Evolutionary conservation across 805 yeast species (phyloP).

Genomic region (Candida awuae): DNA sequence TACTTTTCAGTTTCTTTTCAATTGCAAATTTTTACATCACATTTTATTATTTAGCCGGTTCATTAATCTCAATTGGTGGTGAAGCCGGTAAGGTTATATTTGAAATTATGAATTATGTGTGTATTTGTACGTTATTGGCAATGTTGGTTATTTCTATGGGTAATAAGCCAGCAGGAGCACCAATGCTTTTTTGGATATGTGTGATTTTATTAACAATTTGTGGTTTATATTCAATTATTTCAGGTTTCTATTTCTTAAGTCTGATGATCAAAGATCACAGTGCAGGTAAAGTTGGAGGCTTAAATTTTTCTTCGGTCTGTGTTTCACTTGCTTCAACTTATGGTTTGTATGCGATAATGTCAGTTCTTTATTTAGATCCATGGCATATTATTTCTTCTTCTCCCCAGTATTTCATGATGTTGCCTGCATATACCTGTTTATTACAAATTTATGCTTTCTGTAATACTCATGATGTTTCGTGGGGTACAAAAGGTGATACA

Average conservation of each 20-base stretch:
- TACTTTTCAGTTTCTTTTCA: slow-evolving; percentile 86
- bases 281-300: slow-evolving; percentile 33
- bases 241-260: slow-evolving; percentile 75
- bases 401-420: slow-evolving; percentile 75
- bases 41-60: slow-evolving; percentile 87
- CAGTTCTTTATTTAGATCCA: slow-evolving; percentile 83
- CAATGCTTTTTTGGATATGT: slow-evolving; percentile 61
- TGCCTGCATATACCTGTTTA: slow-evolving; percentile 89
- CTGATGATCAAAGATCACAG: slow-evolving; percentile 38
- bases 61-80: slow-evolving; percentile 55
- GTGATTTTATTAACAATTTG: slow-evolving; percentile 70
- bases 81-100: slow-evolving; percentile 79
- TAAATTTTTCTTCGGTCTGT: slow-evolving; percentile 64
- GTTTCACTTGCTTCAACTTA: slow-evolving; percentile 85
- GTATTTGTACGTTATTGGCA: slow-evolving; percentile 76
- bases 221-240: slow-evolving; percentile 70
- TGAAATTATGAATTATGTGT: slow-evolving; percentile 76
- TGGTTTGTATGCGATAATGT: slow-evolving; percentile 78
- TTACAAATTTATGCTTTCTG: slow-evolving; percentile 95
- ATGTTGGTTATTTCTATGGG: slow-evolving; percentile 92
- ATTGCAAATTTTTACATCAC: slow-evolving; percentile 87
- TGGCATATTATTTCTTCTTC: slow-evolving; percentile 93
- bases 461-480: slow-evolving; percentile 95
- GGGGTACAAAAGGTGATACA: slow-evolving; percentile 98
- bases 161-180: slow-evolving; percentile 95